phyloP scores from a whole-genome alignment of 2,329 filamentous ascomycete genomes.

The Fusarium sp. region DNA sequence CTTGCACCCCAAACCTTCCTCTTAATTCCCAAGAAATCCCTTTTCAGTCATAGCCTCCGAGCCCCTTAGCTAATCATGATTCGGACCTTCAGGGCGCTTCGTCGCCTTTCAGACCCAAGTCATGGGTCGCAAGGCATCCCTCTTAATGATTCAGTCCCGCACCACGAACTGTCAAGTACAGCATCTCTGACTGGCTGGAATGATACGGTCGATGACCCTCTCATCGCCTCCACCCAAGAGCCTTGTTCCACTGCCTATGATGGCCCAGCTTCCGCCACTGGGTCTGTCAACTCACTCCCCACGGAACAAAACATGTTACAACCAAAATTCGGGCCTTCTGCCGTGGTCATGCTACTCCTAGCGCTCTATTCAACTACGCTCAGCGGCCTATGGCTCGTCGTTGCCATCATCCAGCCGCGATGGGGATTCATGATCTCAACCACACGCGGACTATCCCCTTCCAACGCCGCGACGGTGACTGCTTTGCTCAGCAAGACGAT shows the following conservation, averaged over 20 bases:
- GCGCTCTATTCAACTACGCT: not conserved
- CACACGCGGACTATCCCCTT: not conserved
- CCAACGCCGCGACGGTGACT: not conserved
- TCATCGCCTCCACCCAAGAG: not conserved
- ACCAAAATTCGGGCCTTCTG: not conserved
- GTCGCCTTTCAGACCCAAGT: not conserved
- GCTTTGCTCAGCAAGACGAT: not conserved
- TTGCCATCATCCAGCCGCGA: not conserved
- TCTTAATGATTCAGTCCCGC: not conserved
- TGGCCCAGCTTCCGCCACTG: not conserved
- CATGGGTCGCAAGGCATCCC: not conserved
- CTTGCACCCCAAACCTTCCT: not conserved
- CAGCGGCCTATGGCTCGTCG: not conserved
- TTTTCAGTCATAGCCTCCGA: not conserved
- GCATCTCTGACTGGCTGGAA: not conserved
- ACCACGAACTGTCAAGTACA: not conserved
- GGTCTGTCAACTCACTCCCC: not conserved
- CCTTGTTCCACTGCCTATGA: not conserved
- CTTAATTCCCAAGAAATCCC: not conserved
- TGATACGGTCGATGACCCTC: not conserved
- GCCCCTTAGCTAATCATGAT: not conserved
- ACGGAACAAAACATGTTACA: accelerated
- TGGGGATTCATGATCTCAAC: not conserved
- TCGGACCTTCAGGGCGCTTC: not conserved
- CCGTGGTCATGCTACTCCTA: not conserved